phyloP scores from a whole-genome alignment of 2,329 filamentous ascomycete genomes.

The Colletotrichum lentis region DNA sequence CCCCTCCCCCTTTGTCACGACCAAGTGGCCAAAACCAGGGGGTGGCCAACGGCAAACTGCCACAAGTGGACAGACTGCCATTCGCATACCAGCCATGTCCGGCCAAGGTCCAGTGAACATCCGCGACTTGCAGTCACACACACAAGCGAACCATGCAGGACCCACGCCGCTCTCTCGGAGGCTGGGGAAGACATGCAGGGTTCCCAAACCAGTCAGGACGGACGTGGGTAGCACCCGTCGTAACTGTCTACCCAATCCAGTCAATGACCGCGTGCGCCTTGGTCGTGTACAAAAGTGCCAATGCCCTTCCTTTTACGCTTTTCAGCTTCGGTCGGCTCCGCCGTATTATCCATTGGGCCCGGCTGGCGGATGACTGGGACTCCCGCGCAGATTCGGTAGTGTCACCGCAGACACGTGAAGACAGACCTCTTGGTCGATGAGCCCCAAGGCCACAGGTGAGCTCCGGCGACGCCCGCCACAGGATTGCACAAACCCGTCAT shows the following conservation, averaged over 20 bases:
- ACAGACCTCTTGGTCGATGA: slow-evolving; percentile 21
- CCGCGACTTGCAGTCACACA: background rate
- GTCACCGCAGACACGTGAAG: slow-evolving; percentile 19
- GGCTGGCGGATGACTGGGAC: background rate
- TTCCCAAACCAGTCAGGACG: slow-evolving; percentile 15
- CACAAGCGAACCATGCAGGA: too few relatives aligned
- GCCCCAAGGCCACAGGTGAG: slow-evolving; percentile 7
- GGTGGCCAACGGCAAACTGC: slow-evolving; percentile 2
- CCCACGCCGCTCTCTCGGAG: slow-evolving; percentile 7
- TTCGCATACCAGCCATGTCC: background rate
- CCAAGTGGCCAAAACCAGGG: too few relatives aligned
- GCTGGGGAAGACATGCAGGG: slow-evolving; percentile 20
- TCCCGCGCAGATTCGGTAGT: background rate
- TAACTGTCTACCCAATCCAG: slow-evolving; percentile 34
- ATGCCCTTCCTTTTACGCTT: background rate
- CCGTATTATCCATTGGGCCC: slow-evolving; percentile 19
- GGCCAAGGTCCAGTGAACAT: background rate
- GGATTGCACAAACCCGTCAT: background rate
- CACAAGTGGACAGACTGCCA: background rate
- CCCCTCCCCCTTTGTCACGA: too few relatives aligned
- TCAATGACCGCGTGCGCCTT: slow-evolving; percentile 34
- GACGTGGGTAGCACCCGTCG: slow-evolving; percentile 18
- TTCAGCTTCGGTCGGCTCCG: slow-evolving; percentile 37
- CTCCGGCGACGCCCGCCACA: slow-evolving; percentile 10
- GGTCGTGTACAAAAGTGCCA: slow-evolving; percentile 30